Evolutionary conservation across 2,329 filamentous ascomycete species (phyloP), one percentile per base, ranked within the genome.

Genomic region (Colletotrichum spinosum): DNA sequence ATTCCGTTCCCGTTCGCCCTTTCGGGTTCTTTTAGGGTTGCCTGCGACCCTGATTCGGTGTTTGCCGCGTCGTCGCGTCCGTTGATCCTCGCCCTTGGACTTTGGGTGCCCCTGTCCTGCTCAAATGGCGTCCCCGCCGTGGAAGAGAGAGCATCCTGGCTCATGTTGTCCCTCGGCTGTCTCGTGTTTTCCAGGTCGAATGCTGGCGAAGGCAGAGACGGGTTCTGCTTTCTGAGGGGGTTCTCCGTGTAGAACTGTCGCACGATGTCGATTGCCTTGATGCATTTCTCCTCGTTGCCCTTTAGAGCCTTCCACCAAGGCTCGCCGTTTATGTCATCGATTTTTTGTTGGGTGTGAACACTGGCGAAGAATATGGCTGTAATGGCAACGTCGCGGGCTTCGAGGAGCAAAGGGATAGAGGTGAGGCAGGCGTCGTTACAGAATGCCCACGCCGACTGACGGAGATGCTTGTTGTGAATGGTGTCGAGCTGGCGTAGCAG

Each of bases 381-480:
- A 38, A 95, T 91, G 13, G 95, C 94, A 57, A 98, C 92, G 44
- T 93, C 92, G 45, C 89, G 87, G 13, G 93, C 88, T 17, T 89
- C 88, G 76, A 94, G 91, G 37, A 97, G 84, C 3, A 99, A 85
- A 65, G 94, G 97, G 53, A 98, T 84, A 45, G 90, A 88, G 1
- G 95, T 98, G 66, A 95, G 88, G 69, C 90, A 92, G 17, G 91
- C 92, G 78, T 99, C 96, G 75, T 97, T 97, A 68, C 97, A 88
- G 73, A 97, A 98, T 0, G 93, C 91, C 94, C 96, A 98, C 1
- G 93, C 92, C 0, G 92, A 89, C 77, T 97, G 94, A 60, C 95
- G 88, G 37, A 98, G 80, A 59, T 86, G 82, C 78, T 95, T 95
- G 78, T 97, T 92, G 72, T 95, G 90, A 65, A 92, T 88, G 52